Conservation (phyloP, 345 rosid species). For the Hibiscus mutabilis region DNA sequence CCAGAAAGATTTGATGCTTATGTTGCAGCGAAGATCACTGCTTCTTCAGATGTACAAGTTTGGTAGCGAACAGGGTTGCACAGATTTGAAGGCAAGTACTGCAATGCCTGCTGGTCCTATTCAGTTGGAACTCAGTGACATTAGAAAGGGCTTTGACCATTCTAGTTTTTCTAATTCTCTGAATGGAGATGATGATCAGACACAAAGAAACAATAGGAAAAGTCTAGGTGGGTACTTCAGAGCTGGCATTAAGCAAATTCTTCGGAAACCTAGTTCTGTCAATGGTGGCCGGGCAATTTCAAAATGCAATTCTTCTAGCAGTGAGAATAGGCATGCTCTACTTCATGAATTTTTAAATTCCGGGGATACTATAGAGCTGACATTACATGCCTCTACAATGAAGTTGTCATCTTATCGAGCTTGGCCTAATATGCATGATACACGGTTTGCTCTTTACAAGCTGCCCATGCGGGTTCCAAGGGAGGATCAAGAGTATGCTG, state of each 20-base stretch:
- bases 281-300: constrained; percentile 24
- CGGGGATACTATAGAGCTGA: constrained; percentile 58
- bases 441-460: constrained; percentile 69
- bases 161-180: constrained; percentile 19
- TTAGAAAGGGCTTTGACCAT: constrained; percentile 35
- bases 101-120: constrained; percentile 34
- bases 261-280: constrained; percentile 44
- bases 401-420: constrained; percentile 66
- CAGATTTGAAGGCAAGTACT: constrained; percentile 33
- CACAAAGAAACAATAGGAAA: constrained; percentile 30
- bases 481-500: constrained; percentile 59
- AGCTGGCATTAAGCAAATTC: constrained; percentile 45
- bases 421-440: constrained; percentile 84
- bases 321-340: constrained; percentile 43
- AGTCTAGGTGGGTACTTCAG: constrained; percentile 42
- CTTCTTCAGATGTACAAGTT: constrained; percentile 42
- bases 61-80: constrained; percentile 31
- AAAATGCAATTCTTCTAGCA: constrained; percentile 42
- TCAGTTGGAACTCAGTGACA: constrained; percentile 35
- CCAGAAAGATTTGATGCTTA: constrained; percentile 29
- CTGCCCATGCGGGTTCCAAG: constrained; percentile 44
- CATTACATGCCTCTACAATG: constrained; percentile 38
- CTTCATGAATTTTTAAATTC: constrained; percentile 54
- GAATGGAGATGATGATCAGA: constrained; percentile 31
- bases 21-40: constrained; percentile 51